Percentiles rank a stretch among this genome's conserved stretches.
These are phyloP conservation scores for Solanum infundibuliforme DNA, from an alignment of 257 asterid genomes.

Conservation along the genomic window DNA sequence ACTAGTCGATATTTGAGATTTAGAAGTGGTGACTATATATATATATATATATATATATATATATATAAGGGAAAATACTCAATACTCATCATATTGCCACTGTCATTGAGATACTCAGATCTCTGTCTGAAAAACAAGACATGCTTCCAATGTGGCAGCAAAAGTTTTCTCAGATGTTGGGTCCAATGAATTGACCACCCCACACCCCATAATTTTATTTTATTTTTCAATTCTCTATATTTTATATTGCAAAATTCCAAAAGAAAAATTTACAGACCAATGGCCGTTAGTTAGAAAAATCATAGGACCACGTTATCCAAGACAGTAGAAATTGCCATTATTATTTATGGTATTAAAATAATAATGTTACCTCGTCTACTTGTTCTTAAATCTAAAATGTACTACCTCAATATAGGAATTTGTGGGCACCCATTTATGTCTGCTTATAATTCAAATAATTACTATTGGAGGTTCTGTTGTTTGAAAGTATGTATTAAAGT, in stretches of 20 bases:
- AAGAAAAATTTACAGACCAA: background rate
- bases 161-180: constrained; percentile 2
- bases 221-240: background rate
- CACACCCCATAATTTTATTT: background rate
- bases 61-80: background rate
- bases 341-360: background rate
- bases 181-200: background rate
- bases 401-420: background rate
- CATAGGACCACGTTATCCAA: constrained; percentile 4
- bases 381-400: background rate
- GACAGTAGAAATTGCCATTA: background rate
- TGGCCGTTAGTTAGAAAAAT: background rate
- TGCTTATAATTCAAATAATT: background rate
- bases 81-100: background rate
- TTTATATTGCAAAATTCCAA: background rate
- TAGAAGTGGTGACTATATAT: background rate
- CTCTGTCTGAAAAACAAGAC: constrained; percentile 10
- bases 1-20: background rate
- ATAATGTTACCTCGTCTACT: background rate
- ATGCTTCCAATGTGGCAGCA: constrained; percentile 13
- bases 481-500: background rate
- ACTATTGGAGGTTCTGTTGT: background rate
- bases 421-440: background rate
- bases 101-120: constrained; percentile 6
- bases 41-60: too few species aligned